phyloP scores from a whole-genome alignment of 805 yeast genomes.

The Candida multigemmis region DNA sequence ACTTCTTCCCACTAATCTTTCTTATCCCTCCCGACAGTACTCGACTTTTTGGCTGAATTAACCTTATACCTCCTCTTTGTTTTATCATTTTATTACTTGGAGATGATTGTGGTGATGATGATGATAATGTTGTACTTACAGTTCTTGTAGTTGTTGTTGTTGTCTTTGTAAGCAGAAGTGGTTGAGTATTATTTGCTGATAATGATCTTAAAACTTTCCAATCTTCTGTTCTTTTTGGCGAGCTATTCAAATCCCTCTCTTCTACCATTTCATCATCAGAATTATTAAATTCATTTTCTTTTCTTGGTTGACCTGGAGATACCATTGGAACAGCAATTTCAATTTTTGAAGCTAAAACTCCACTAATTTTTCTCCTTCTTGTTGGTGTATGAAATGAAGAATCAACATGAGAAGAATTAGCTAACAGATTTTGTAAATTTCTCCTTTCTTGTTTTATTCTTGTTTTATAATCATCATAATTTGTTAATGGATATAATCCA shows the following conservation, averaged over 20 bases:
- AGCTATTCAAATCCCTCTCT: constrained; percentile 6
- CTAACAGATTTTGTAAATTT: constrained; percentile 23
- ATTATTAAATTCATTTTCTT: constrained; percentile 37
- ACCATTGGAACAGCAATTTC: constrained; percentile 80
- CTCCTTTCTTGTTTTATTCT: constrained; percentile 38
- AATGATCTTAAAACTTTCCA: constrained; percentile 33
- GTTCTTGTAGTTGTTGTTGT: constrained; percentile 43
- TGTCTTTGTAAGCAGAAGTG: constrained; percentile 30
- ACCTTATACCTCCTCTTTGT: no score
- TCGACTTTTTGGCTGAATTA: constrained; percentile 16
- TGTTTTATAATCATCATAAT: constrained; percentile 52
- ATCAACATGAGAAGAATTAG: constrained; percentile 24
- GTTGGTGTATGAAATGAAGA: constrained; percentile 65
- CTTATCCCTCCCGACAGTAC: constrained; percentile 1
- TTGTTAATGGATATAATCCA: constrained; percentile 54
- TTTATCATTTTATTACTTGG: constrained; percentile 11
- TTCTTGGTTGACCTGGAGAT: constrained; percentile 97
- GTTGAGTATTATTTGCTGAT: constrained; percentile 24
- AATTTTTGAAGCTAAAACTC: constrained; percentile 58
- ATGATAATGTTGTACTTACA: constrained; percentile 30
- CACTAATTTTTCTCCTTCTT: constrained; percentile 55
- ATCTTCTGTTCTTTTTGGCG: constrained; percentile 8
- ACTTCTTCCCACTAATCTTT: constrained; percentile 3
- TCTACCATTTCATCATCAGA: constrained; percentile 31
- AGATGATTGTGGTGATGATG: constrained; percentile 25